These are phyloP conservation scores for Leccinellum albellum DNA, from an alignment of 768 basidiomycete species.

Conservation along the genomic window DNA sequence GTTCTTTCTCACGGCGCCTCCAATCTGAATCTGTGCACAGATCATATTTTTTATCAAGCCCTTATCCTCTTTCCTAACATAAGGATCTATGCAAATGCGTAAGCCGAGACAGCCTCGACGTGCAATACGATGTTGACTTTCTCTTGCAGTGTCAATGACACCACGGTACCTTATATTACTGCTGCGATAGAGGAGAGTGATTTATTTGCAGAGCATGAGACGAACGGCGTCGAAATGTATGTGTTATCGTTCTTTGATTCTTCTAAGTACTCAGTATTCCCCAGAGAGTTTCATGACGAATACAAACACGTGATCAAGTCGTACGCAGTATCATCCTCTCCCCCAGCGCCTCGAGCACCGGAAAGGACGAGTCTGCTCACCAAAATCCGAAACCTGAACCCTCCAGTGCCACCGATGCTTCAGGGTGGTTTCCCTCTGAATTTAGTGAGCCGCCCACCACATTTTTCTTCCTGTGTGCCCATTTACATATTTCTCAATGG, in stretches of 20 bases:
- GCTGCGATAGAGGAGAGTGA: constrained; percentile 69
- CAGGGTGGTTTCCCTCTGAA: constrained; percentile 67
- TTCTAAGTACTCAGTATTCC: constrained; percentile 3
- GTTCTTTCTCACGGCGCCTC: not conserved
- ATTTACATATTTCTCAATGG: constrained; percentile 1
- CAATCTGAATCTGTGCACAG: constrained; percentile 34
- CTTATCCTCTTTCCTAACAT: constrained; percentile 64
- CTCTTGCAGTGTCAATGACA: constrained; percentile 56
- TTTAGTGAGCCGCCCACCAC: constrained; percentile 48
- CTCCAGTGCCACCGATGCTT: constrained; percentile 55
- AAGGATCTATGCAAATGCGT: constrained; percentile 81
- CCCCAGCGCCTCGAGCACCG: constrained; percentile 44
- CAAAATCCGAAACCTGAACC: constrained; percentile 35
- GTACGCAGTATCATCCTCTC: constrained; percentile 43
- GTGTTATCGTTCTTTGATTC: constrained; percentile 16
- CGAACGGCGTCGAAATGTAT: constrained; percentile 62
- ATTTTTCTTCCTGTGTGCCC: not conserved
- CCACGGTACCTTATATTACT: constrained; percentile 80
- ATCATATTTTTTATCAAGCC: constrained; percentile 71
- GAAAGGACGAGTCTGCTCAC: constrained; percentile 40
- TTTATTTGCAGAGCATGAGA: constrained; percentile 53
- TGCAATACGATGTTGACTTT: not conserved
- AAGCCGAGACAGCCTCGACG: constrained; percentile 19
- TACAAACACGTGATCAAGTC: constrained; percentile 56
- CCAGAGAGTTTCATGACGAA: constrained; percentile 53